A percentile compares a stretch with the other conserved stretches of the same genome.
Conservation (phyloP, 371 early-diverging fungal genomes). For the Lichtheimia ornata region DNA sequence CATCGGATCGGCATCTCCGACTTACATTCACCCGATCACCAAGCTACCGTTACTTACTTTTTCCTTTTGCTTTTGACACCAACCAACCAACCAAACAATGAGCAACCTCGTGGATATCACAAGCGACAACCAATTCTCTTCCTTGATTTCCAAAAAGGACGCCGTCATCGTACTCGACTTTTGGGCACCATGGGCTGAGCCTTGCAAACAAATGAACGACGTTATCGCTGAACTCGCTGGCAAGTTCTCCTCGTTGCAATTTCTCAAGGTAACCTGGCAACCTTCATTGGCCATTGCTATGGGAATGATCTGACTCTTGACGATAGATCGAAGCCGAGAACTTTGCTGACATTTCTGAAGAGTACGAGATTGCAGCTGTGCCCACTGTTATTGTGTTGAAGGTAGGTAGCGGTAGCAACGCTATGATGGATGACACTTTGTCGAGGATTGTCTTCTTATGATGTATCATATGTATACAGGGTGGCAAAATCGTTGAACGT, state of each 20-base stretch:
- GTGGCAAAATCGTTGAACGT: constrained; percentile 70
- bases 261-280: constrained; percentile 65
- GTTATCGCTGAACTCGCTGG: constrained; percentile 82
- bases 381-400: constrained; percentile 87
- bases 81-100: constrained; percentile 7
- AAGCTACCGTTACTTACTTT: no score
- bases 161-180: constrained; percentile 72
- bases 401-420: no score
- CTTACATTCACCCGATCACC: no score
- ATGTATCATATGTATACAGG: constrained; percentile 28
- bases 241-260: constrained; percentile 75
- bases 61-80: no score
- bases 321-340: constrained; percentile 88
- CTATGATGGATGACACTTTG: neutral
- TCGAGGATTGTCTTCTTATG: neutral
- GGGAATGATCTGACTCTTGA: neutral
- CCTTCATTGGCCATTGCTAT: neutral
- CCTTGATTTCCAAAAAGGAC: constrained; percentile 30
- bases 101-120: constrained; percentile 45
- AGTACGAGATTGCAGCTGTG: constrained; percentile 87
- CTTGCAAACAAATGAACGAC: constrained; percentile 90
- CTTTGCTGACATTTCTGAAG: constrained; percentile 85
- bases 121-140: constrained; percentile 40
- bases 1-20: no score
- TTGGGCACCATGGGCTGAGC: constrained; percentile 90